These are phyloP conservation scores for Thraustochytrium sp. DNA, from an alignment of 352 stramenopile species.

Conservation along the genomic window DNA sequence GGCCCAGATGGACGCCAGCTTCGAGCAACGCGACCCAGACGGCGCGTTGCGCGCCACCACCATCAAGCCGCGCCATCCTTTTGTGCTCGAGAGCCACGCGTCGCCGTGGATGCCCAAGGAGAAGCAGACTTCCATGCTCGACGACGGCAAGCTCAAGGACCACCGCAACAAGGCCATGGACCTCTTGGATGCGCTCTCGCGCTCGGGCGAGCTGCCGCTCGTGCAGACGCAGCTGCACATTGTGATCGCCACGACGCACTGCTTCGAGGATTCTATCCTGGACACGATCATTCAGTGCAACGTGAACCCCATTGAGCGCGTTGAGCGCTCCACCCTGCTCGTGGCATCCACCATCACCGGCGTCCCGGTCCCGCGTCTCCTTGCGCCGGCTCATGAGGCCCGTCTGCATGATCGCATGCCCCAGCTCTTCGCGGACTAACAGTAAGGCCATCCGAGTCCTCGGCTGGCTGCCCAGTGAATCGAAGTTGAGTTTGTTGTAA, in stretches of 20 bases:
- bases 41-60: slow-evolving; percentile 58
- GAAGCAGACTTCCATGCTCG: slow-evolving; percentile 42
- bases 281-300: slow-evolving; percentile 64
- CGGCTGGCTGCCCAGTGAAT: too few relatives aligned
- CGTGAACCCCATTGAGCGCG: slow-evolving; percentile 66
- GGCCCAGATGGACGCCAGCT: slow-evolving; percentile 56
- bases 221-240: slow-evolving; percentile 61
- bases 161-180: slow-evolving; percentile 66
- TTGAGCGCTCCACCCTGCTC: slow-evolving; percentile 62
- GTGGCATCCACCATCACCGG: slow-evolving; percentile 61
- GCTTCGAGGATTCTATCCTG: slow-evolving; percentile 66
- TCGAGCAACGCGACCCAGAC: slow-evolving; percentile 55
- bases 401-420: background rate
- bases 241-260: slow-evolving; percentile 62
- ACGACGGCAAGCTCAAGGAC: slow-evolving; percentile 45
- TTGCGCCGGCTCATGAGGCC: background rate
- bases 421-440: background rate
- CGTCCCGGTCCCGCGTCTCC: background rate
- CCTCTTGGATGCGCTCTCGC: slow-evolving; percentile 63
- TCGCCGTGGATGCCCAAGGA: slow-evolving; percentile 50
- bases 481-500: too few relatives aligned
- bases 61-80: slow-evolving; percentile 56
- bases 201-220: slow-evolving; percentile 62
- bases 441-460: too few relatives aligned
- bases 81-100: slow-evolving; percentile 53